Percentiles rank a stretch among this genome's conserved stretches.
Evolutionary conservation across 345 rosid species (phyloP).

Genomic region (Syzygium oleosum): DNA sequence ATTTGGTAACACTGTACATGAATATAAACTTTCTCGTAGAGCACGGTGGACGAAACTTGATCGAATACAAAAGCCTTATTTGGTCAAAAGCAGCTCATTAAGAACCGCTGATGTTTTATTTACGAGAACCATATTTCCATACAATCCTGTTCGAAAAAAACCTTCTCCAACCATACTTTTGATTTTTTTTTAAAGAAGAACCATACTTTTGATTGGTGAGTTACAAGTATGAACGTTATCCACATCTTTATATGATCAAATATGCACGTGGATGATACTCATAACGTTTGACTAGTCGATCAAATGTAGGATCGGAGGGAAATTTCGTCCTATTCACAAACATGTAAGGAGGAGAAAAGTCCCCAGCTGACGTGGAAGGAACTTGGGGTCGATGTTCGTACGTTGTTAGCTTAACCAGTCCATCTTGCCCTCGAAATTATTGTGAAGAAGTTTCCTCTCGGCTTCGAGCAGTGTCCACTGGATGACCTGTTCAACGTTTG

Average conservation of each 20-base stretch:
- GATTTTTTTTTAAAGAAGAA: not conserved
- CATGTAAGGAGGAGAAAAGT: not conserved
- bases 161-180: not conserved
- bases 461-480: conserved; percentile 26
- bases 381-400: not conserved
- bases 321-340: not conserved
- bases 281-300: not conserved
- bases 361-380: not conserved
- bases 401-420: not conserved
- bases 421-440: not conserved
- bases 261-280: not conserved
- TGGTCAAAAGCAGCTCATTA: not conserved
- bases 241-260: not conserved
- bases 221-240: not conserved
- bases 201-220: not conserved
- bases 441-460: conserved; percentile 18
- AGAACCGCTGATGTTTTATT: not conserved
- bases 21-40: not conserved
- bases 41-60: not conserved
- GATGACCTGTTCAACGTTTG: conserved; percentile 32
- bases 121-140: not conserved
- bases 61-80: not conserved
- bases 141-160: not conserved
- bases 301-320: not conserved
- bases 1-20: not conserved